Conservation (phyloP, 805 yeast genomes). For the Ogataea ganodermae region DNA sequence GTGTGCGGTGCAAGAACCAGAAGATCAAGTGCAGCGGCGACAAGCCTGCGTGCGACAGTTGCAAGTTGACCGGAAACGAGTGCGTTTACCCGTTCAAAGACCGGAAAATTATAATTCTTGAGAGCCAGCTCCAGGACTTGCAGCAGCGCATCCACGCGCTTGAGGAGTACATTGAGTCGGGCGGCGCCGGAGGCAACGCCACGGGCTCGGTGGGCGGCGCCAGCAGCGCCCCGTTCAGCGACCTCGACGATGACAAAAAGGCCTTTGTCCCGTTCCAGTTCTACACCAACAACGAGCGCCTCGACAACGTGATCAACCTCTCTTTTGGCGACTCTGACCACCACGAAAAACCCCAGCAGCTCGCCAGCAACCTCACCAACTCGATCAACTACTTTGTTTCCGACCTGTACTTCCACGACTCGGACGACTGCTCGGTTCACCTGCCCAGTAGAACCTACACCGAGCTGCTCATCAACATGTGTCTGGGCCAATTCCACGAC, state of each 20-base stretch:
- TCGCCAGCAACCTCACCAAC: conserved; percentile 6
- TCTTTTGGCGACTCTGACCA: conserved; percentile 32
- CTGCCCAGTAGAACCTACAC: conserved; percentile 21
- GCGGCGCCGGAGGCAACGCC: background rate
- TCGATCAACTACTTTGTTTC: conserved; percentile 22
- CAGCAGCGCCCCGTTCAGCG: conserved; percentile 7
- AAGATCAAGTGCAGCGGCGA: conserved; percentile 53
- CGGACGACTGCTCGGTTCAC: conserved; percentile 9
- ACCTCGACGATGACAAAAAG: conserved; percentile 17
- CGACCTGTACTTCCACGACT: conserved; percentile 19
- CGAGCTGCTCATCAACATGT: conserved; percentile 20
- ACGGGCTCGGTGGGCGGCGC: background rate
- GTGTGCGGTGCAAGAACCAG: conserved; percentile 51
- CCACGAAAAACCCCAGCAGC: conserved; percentile 12
- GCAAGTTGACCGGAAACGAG: conserved; percentile 24
- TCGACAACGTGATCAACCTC: conserved; percentile 29
- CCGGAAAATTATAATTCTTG: conserved; percentile 32
- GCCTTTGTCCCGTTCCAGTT: conserved; percentile 24
- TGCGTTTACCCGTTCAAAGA: conserved; percentile 34
- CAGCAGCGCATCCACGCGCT: conserved; percentile 27
- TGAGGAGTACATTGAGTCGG: conserved; percentile 21
- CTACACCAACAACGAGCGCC: conserved; percentile 24
- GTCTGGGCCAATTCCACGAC: conserved; percentile 22
- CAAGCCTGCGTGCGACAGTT: conserved; percentile 33
- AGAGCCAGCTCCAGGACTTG: conserved; percentile 30